Base-by-base conservation (phyloP, 495 filamentous ascomycete species). In the Penicillium steckii region DNA sequence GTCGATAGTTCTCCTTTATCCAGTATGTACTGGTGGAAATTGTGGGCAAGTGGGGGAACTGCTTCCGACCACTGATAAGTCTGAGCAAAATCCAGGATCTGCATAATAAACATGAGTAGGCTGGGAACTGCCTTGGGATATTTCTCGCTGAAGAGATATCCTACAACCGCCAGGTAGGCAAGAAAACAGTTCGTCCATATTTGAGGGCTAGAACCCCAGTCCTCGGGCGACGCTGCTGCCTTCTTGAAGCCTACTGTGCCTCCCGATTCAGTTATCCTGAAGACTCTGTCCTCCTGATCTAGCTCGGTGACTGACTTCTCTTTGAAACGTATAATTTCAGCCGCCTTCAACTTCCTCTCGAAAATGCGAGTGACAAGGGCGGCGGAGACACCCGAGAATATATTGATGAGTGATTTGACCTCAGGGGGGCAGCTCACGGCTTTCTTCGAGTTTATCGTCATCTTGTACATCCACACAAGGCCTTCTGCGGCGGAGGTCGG, bases 321-420 rank as follows among this genome's bases (percentile, higher is more conserved):
- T 21, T 46, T 46, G 44, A 46, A 46, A 26, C 44, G 44, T 46
- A 46, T 46, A 12, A 46, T 24, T 46, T 46, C 44, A 21, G 44
- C 32, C 26, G 44, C 44, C 44, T 46, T 46, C 26, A 46, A 33
- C 26, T 46, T 46, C 44, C 44, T 46, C 44, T 46, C 44, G 26
- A 46, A 32, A 7, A 46, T 26, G 44, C 44, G 44, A 46, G 44
- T 46, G 21, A 46, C 25, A 46, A 46, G 44, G 44, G 44, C 44
- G 44, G 44, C 44, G 44, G 44, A 46, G 44, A 46, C 44, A 46
- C 44, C 44, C 44, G 44, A 26, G n/a, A 46, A 46, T 46, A 46
- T 46, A 15, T 46, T 26, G 44, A 46, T 46, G 26, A 46, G 44
- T 46, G 44, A 26, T 46, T 46, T 46, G n/a, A 44, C 33, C 3